These are phyloP conservation scores for Amylostereum chailletii DNA, from an alignment of 1,284 basidiomycete species.

Conservation along the genomic window DNA sequence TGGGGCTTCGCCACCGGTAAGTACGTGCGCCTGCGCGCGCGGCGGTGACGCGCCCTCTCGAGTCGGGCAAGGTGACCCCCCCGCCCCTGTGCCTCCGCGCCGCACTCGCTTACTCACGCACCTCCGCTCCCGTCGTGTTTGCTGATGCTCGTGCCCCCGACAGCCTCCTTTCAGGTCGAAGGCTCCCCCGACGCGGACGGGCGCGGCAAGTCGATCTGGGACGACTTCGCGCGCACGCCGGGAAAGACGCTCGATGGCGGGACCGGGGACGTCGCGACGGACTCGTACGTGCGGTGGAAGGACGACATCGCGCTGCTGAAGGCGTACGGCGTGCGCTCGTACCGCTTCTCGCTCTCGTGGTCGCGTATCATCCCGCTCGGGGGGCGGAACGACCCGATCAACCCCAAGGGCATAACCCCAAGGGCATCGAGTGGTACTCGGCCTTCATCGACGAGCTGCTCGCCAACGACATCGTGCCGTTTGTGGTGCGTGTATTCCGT, in stretches of 20 bases:
- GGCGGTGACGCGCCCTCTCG: neutral
- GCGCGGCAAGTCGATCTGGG: constrained; percentile 66
- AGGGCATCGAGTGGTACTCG: constrained; percentile 64
- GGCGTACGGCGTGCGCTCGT: constrained; percentile 25
- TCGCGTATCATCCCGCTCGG: constrained; percentile 63
- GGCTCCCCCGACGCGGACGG: constrained; percentile 49
- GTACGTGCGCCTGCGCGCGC: constrained; percentile 9
- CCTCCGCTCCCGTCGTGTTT: no score
- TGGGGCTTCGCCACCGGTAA: constrained; percentile 69
- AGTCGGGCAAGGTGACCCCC: neutral
- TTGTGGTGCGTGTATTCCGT: constrained; percentile 40
- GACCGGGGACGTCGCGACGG: constrained; percentile 61
- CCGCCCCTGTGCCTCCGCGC: no score
- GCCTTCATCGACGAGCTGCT: constrained; percentile 61
- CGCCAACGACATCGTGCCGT: constrained; percentile 54
- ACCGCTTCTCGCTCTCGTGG: constrained; percentile 67
- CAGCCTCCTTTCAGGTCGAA: constrained; percentile 63
- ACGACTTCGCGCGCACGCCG: constrained; percentile 58
- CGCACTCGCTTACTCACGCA: no score
- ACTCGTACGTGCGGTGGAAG: constrained; percentile 61
- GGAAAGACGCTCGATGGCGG: constrained; percentile 60
- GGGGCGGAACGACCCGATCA: constrained; percentile 64
- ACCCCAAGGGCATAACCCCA: constrained; percentile 56
- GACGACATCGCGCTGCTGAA: constrained; percentile 62
- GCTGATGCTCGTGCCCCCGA: no score